Evolutionary conservation across 768 basidiomycete genomes (phyloP), one percentile per base, ranked within the genome.

Genomic region (Rhodotorula kratochvilovae): DNA sequence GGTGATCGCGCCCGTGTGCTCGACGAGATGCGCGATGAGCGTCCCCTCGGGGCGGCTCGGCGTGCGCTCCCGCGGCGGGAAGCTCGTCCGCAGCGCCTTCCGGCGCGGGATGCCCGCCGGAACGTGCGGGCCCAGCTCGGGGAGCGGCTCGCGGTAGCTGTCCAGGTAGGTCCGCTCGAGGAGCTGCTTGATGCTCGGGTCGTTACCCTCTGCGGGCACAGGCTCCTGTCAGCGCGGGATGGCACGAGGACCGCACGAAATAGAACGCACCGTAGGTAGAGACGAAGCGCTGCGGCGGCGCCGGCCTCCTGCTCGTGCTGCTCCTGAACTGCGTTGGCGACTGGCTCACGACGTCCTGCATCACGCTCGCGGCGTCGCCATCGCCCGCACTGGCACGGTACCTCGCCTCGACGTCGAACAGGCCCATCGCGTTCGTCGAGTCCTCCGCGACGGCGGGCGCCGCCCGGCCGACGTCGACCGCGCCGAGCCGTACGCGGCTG

Each of bases 141-240:
- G 85, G 68, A 92, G 87, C 3, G 92, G 84, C 68, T 96, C 92
- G 35, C 88, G 87, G 77, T 82, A 82, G 71, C 88, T 91, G 78
- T 94, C 92, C 48, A 91, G 83, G 78, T 92, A 97, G 31, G 94
- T 83, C 67, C 90, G 89, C 78, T 98, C 96, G 31, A 99, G 82
- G 21, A 98, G 83, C 60, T 90, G 90, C 77, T 86, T 89, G 76
- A 98, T 91, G 16, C 89, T 90, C 55, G 90, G 88, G 77, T 98
- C 95, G 77, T 90, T 90, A 0, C 90, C 90, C 75, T 96, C 94
- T 93, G 76, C 45, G 13, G 10, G 15, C 15, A 6, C 17, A 23
- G 25, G 33, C 23, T 39, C 5, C 7, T 15, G 19, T 31, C 7
- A 62, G 36, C 2, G 48, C 16, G 31, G 23, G 17, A 7, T 5